Evolutionary conservation across 202 grass and related monocot species (phyloP), one percentile per base, ranked within the genome.

Genomic region (Hordeum pubiflorum): DNA sequence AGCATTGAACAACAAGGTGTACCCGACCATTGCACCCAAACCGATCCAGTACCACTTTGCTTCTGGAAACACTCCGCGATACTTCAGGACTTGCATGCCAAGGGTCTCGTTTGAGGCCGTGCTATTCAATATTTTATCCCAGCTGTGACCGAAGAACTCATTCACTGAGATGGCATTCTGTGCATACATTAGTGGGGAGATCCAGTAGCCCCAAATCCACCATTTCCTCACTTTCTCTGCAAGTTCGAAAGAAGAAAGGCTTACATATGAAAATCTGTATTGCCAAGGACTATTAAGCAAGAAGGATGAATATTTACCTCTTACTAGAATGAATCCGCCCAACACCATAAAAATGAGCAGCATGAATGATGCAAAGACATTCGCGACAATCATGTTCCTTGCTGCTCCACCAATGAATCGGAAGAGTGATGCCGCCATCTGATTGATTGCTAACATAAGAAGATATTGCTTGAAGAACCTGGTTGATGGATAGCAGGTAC

Each of bases 21-120:
- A 97, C 31, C 85, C 94, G 17, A 97, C 33, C 89, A 97, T 69
- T 46, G 83, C 94, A 40, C 87, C 89, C 14, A 94, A 84, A 31
- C 94, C 91, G 56, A 97, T 92, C 94, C 94, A 97, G 69, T 94
- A 97, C 94, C 94, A 97, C 78, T 89, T 97, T 22, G 94, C 85
- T 87, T 94, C 91, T 21, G 87, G 64, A 63, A 97, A 97, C 62
- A 97, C 50, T 79, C 87, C 89, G 31, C 89, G 91, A n/a, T 41
- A 64, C 72, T 83, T 83, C 29, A 97, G 87, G 31, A 83, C 50
- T 24, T 54, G 27, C 38, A 89, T 84, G 23, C 94, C 94, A 31
- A 97, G 77, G 65, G 87, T 43, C 48, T 90, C 79, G 2, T 76
- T 92, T 50, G 59, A 54, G 20, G 23, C 31, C 36, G 66, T 14